Evolutionary conservation across 345 rosid species (phyloP), one percentile per base, ranked within the genome.

Genomic region (Carallia pectinifolia): DNA sequence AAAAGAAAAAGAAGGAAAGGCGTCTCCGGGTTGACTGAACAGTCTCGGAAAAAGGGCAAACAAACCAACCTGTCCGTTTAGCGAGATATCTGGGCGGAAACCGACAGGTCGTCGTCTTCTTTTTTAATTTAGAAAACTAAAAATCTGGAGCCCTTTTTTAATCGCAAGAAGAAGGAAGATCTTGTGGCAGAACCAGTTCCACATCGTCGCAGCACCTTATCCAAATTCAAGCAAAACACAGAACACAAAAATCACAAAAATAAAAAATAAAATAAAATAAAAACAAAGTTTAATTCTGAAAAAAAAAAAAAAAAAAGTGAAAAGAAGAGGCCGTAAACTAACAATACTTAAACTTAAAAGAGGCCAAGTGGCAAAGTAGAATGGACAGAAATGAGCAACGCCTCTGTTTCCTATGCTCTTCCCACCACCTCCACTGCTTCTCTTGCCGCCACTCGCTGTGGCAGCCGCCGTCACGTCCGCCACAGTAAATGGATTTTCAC

Each of bases 341-440:
- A 23, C 23, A 23, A 56, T 1, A 8, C n/a, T 61, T 15, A 58
- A 19, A 66, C 30, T 58, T 30, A 52, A 50, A 9, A 37, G 50
- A 54, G 31, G 58, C 40, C 29, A 52, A 39, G 37, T 36, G 8
- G 31, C 58, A 48, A 65, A 38, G 23, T 68, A 59, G 69, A 78
- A 85, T 85, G 88, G 86, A 72, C 71, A 77, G 77, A 79, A 33
- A 85, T 80, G 84, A 82, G 70, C 58, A 39, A 16, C 18, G 64
- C 58, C 64, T 66, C 61, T 68, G 64, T 72, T 39, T 56, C 81
- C 63, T 74, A 78, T 27, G 71, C 70, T 74, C 67, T 79, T 53
- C 50, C 82, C 47, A 29, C 77, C 60, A 4, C 55, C 47, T 66
- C 60, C 53, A 10, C 79, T 4, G 48, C 76, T 61, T 27, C 83